Evolutionary conservation across 371 early-diverging fungal species (phyloP).

Genomic region (Haplosporangium sp.): DNA sequence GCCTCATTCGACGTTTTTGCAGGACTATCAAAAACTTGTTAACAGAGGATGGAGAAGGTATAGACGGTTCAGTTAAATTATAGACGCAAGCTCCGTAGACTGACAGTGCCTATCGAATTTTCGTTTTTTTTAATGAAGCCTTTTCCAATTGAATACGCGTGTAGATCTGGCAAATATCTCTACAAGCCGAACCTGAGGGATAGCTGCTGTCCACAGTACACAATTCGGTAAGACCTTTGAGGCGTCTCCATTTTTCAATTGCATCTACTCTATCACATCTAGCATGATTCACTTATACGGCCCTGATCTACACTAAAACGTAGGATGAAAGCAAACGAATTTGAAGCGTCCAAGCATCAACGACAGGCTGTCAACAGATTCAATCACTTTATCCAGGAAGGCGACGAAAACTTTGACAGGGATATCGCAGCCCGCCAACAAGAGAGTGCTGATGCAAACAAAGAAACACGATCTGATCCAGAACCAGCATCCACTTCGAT

Average conservation of each 20-base stretch:
- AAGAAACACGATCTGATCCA: not conserved
- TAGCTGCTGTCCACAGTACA: conserved; percentile 79
- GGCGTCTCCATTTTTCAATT: too few relatives aligned
- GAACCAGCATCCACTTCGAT: not conserved
- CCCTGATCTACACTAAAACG: too few relatives aligned
- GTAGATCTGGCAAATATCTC: conserved; percentile 70
- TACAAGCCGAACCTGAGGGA: conserved; percentile 72
- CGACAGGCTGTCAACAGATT: conserved; percentile 74
- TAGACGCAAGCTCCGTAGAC: too few relatives aligned
- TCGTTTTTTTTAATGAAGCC: not conserved
- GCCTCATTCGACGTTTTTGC: not conserved
- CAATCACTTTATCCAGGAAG: conserved; percentile 63
- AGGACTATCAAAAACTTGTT: conserved; percentile 77
- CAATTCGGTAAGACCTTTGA: conserved; percentile 64
- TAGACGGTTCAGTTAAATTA: too few relatives aligned
- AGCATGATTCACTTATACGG: too few relatives aligned
- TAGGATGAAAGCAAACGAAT: conserved; percentile 66
- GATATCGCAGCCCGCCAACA: conserved; percentile 28
- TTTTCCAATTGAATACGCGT: too few relatives aligned
- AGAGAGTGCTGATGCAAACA: conserved; percentile 3
- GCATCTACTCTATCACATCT: too few relatives aligned
- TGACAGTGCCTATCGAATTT: too few relatives aligned
- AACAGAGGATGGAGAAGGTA: conserved; percentile 79
- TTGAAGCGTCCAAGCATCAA: conserved; percentile 71
- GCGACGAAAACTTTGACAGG: conserved; percentile 44